These are phyloP conservation scores for Sherardia arvensis DNA, from an alignment of 257 asterid species.

Conservation along the genomic window DNA sequence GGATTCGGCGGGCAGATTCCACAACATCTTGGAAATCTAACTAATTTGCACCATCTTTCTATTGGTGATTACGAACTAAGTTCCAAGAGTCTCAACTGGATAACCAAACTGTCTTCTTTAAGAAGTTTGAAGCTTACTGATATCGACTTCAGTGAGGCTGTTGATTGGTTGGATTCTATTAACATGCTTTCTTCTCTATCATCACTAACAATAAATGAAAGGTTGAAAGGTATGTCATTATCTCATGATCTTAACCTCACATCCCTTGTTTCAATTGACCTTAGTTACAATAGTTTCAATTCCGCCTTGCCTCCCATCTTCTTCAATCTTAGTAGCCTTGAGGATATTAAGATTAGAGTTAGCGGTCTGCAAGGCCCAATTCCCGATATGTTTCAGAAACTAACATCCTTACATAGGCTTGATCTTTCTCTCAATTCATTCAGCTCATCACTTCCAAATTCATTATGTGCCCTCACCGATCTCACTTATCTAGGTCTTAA, in stretches of 20 bases:
- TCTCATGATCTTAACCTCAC: conserved; percentile 6
- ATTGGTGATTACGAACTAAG: neutral
- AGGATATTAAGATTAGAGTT: neutral
- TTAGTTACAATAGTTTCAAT: conserved; percentile 1
- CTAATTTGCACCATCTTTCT: conserved; percentile 6
- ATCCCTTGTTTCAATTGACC: conserved; percentile 11
- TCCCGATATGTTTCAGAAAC: neutral
- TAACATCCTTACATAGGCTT: neutral
- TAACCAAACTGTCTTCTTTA: conserved; percentile 10
- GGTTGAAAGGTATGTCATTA: neutral
- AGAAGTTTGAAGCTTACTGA: conserved; percentile 9
- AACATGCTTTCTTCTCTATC: conserved; percentile 12
- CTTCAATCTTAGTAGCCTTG: conserved; percentile 2
- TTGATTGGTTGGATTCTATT: conserved; percentile 13
- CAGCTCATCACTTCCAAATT: neutral
- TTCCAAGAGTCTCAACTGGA: conserved; percentile 11
- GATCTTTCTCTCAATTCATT: neutral
- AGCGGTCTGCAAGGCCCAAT: neutral
- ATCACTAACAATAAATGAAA: neutral
- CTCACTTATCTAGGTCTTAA: neutral
- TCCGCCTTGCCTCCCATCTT: conserved; percentile 7
- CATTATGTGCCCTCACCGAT: neutral
- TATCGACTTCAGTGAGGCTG: neutral
- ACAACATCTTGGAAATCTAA: conserved; percentile 18
- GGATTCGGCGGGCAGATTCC: conserved; percentile 10